Conservation (phyloP, 305 asterid genomes). For the Solanum chacoense region DNA sequence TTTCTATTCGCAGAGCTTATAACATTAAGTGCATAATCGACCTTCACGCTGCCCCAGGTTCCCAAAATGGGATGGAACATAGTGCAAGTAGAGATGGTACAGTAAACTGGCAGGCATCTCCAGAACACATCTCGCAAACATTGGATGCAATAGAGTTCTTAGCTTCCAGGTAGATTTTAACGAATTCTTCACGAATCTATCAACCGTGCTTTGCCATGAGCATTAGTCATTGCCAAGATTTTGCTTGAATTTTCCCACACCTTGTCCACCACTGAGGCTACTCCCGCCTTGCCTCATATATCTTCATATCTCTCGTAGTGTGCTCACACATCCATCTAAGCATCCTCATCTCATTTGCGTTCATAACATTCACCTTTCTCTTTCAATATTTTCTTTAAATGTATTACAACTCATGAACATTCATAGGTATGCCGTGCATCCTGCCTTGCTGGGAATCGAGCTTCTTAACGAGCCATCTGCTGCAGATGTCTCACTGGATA, state of each 20-base stretch:
- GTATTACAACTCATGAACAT: background rate
- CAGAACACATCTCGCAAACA: conserved; percentile 37
- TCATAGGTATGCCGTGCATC: conserved; percentile 58
- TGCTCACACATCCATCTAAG: background rate
- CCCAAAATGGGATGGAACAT: conserved; percentile 84
- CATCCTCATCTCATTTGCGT: background rate
- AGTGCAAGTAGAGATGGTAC: conserved; percentile 78
- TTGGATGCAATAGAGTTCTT: conserved; percentile 55
- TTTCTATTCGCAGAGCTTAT: conserved; percentile 35
- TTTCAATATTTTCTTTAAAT: background rate
- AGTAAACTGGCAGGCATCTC: conserved; percentile 59
- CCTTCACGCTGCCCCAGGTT: conserved; percentile 84
- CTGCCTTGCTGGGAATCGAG: conserved; percentile 71
- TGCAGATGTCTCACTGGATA: conserved; percentile 47
- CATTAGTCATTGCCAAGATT: background rate
- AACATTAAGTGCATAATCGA: conserved; percentile 68
- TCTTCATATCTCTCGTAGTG: background rate
- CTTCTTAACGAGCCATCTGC: conserved; percentile 75
- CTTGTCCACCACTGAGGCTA: background rate
- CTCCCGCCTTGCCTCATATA: background rate
- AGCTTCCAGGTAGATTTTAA: conserved; percentile 48
- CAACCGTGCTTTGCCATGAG: background rate
- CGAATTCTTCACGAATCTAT: background rate
- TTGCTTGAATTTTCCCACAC: background rate
- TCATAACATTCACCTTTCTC: background rate